Percentiles rank a stretch among this genome's conserved stretches.
Conservation (phyloP, 2,329 filamentous ascomycete species). For the Penicillium sp. region DNA sequence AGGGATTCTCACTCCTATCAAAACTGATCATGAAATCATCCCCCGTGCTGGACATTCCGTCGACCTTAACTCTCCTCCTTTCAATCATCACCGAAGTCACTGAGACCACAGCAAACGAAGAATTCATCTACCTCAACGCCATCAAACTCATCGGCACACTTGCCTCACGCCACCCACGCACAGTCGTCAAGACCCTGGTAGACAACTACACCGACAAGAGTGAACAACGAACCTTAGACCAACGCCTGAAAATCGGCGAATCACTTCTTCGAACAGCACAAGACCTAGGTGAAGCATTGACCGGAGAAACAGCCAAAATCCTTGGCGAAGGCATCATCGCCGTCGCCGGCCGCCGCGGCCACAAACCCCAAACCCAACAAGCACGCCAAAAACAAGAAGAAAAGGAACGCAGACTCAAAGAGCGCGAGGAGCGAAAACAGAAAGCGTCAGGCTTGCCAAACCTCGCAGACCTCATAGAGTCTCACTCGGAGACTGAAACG, state of each 20-base stretch:
- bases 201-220: conserved; percentile 48
- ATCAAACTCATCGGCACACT: conserved; percentile 50
- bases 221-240: conserved; percentile 47
- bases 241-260: conserved; percentile 51
- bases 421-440: conserved; percentile 39
- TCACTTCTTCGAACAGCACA: conserved; percentile 50
- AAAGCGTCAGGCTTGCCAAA: conserved; percentile 30
- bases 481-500: conserved; percentile 44
- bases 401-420: conserved; percentile 34
- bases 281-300: conserved; percentile 46
- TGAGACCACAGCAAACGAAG: conserved; percentile 43
- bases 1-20: conserved; percentile 51
- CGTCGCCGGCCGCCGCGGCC: conserved; percentile 48
- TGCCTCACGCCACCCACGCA: conserved; percentile 50
- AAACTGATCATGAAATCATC: conserved; percentile 49
- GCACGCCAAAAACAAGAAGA: conserved; percentile 36
- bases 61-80: conserved; percentile 48
- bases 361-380: conserved; percentile 44
- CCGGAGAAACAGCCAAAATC: conserved; percentile 45
- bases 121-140: conserved; percentile 53
- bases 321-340: conserved; percentile 48
- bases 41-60: conserved; percentile 51
- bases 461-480: conserved; percentile 19
- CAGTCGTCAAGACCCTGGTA: conserved; percentile 48
- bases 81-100: conserved; percentile 47